A percentile compares a stretch with the other conserved stretches of the same genome.
Conservation (phyloP, 2,329 filamentous ascomycete species). For the Helotiales sp. region DNA sequence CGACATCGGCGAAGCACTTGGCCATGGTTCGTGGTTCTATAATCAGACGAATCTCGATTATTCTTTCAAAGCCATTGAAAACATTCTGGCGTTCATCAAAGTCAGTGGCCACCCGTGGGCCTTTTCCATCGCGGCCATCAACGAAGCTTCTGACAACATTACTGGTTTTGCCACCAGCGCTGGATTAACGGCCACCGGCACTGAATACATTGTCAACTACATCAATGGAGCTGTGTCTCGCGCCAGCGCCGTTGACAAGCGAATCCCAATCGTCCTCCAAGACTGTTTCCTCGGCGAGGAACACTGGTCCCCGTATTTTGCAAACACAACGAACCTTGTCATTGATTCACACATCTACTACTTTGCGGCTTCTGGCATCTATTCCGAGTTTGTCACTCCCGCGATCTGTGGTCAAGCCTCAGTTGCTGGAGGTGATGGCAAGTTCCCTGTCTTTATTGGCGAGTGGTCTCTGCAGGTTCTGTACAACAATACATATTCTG, state of each 20-base stretch:
- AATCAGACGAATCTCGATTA: slow-evolving; percentile 37
- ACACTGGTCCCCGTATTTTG: slow-evolving; percentile 34
- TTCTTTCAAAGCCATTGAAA: slow-evolving; percentile 35
- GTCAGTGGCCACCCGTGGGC: slow-evolving; percentile 31
- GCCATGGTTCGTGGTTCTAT: slow-evolving; percentile 38
- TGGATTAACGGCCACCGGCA: slow-evolving; percentile 32
- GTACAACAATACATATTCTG: slow-evolving; percentile 35
- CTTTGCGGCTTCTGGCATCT: background rate
- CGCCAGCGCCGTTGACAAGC: slow-evolving; percentile 28
- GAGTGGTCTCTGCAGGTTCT: slow-evolving; percentile 38
- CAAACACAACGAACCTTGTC: slow-evolving; percentile 31
- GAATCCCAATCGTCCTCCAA: slow-evolving; percentile 38
- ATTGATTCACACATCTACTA: slow-evolving; percentile 18
- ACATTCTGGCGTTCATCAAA: slow-evolving; percentile 36
- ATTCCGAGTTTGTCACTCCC: slow-evolving; percentile 16
- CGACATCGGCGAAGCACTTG: slow-evolving; percentile 36
- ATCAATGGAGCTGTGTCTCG: slow-evolving; percentile 32
- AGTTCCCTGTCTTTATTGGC: slow-evolving; percentile 38
- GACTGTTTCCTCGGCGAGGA: slow-evolving; percentile 31
- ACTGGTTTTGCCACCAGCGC: slow-evolving; percentile 35
- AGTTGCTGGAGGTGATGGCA: slow-evolving; percentile 22
- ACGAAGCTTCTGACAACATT: slow-evolving; percentile 40
- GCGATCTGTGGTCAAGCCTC: slow-evolving; percentile 32
- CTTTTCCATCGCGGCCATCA: slow-evolving; percentile 40
- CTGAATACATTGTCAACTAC: slow-evolving; percentile 37